These are phyloP conservation scores for Pestalotiopsis sp. DNA, from an alignment of 2,329 filamentous ascomycete species.

Conservation along the genomic window DNA sequence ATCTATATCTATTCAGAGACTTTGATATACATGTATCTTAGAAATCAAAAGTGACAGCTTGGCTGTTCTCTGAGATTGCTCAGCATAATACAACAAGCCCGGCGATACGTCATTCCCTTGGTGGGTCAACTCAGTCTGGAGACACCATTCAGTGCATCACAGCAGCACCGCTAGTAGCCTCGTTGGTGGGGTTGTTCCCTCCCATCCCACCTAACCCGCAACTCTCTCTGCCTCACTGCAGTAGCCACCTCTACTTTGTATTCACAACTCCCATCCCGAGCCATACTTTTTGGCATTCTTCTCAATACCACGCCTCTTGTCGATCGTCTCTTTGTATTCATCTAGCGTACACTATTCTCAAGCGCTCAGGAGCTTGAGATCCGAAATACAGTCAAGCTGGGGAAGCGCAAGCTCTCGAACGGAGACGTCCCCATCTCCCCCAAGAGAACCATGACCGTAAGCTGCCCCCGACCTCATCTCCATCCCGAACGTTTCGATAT, in stretches of 20 bases:
- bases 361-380: constrained; percentile 22
- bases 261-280: neutral
- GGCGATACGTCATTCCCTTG: constrained; percentile 10
- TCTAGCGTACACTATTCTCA: constrained; percentile 13
- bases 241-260: neutral
- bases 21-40: neutral
- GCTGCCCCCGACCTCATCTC: constrained; percentile 31
- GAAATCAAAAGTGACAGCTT: neutral
- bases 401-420: constrained; percentile 69
- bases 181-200: constrained; percentile 10
- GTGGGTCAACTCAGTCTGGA: neutral
- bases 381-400: constrained; percentile 52
- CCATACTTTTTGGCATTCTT: constrained; percentile 4
- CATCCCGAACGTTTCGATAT: neutral
- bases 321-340: neutral
- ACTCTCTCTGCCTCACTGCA: neutral
- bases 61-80: too few relatives aligned
- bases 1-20: neutral
- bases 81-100: too few relatives aligned
- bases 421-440: constrained; percentile 59
- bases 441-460: constrained; percentile 66
- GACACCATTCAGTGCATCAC: neutral
- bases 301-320: neutral
- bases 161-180: neutral
- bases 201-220: neutral